Conservation (phyloP, 176 grass and related monocot genomes). For the Elymus sibiricus region DNA sequence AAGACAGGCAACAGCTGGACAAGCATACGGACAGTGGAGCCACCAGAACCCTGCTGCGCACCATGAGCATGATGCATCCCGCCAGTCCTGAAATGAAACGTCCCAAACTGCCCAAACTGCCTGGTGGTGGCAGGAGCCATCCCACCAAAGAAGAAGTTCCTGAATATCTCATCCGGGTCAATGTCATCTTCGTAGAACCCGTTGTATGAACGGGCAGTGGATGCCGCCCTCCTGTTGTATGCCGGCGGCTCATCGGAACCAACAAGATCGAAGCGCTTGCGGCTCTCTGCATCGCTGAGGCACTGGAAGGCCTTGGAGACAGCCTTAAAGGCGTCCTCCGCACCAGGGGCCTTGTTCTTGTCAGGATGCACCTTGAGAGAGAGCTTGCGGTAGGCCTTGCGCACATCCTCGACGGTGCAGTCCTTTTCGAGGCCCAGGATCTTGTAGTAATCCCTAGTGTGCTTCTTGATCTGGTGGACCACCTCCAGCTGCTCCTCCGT, state of each 20-base stretch:
- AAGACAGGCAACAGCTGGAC: slow-evolving; percentile 83
- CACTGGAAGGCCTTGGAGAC: slow-evolving; percentile 98
- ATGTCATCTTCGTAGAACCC: slow-evolving; percentile 74
- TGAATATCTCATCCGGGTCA: slow-evolving; percentile 96
- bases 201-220: slow-evolving; percentile 38
- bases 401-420: slow-evolving; percentile 84
- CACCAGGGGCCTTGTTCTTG: slow-evolving; percentile 87
- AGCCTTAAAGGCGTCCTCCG: slow-evolving; percentile 93
- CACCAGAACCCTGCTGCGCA: slow-evolving; percentile 40
- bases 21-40: slow-evolving; percentile 62
- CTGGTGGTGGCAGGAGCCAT: slow-evolving; percentile 66
- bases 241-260: slow-evolving; percentile 66
- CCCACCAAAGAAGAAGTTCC: slow-evolving; percentile 91
- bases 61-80: slow-evolving; percentile 37
- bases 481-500: slow-evolving; percentile 78
- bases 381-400: slow-evolving; percentile 93
- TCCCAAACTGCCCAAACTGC: slow-evolving; percentile 63
- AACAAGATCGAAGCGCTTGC: slow-evolving; percentile 73
- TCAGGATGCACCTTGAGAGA: slow-evolving; percentile 98
- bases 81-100: slow-evolving; percentile 71
- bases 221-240: slow-evolving; percentile 47
- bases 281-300: slow-evolving; percentile 68
- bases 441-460: slow-evolving; percentile 87
- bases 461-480: slow-evolving; percentile 73
- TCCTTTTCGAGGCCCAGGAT: slow-evolving; percentile 75